Evolutionary conservation across 495 filamentous ascomycete genomes (phyloP), one percentile per base, ranked within the genome.

Genomic region (Trichoderma gamsii): DNA sequence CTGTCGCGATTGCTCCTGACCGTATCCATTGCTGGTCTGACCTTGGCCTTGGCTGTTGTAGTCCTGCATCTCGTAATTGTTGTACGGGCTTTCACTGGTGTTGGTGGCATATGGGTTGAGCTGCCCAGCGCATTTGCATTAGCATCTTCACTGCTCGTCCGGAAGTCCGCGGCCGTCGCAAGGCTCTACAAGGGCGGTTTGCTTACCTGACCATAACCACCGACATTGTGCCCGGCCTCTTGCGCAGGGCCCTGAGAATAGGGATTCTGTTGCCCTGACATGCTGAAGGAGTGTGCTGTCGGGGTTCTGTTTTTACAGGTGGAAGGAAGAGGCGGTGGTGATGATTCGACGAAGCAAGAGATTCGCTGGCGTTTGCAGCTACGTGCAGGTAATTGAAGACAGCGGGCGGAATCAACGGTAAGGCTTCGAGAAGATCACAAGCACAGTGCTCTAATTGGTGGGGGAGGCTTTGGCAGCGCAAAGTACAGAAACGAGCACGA

Each of bases 231-330:
- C 15, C 41, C 65, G 4, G 65, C 16, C 71, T 83, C 79, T 43
- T 76, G 77, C 41, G 69, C 35, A 2, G 83, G 78, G 35, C 73
- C 79, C 71, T 82, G 77, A 46, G 76, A 75, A 72, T 83, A 83
- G 41, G 76, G 79, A 68, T 75, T 77, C 64, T 75, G 74, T 32
- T 71, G 71, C 69, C 81, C 79, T 64, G 80, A 81, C 81, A 83
- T 83, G 69, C 64, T 73, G 72, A 72, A 70, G 69, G 63, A 63
- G 66, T 13, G n/a, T 18, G n/a, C 21, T 32, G 18, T 9, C n/a
- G 25, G 12, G 5, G 29, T 25, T 25, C 27, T 61, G 15, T 25
- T 23, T 12, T 25, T 29, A 8, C 23, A 29, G 56, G 23, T 61
- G 56, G 16, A 3, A 56, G 51, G 51, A 2, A n/a, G 23, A 56